Conservation (phyloP, 257 asterid species). For the Penstemon newberryi region DNA sequence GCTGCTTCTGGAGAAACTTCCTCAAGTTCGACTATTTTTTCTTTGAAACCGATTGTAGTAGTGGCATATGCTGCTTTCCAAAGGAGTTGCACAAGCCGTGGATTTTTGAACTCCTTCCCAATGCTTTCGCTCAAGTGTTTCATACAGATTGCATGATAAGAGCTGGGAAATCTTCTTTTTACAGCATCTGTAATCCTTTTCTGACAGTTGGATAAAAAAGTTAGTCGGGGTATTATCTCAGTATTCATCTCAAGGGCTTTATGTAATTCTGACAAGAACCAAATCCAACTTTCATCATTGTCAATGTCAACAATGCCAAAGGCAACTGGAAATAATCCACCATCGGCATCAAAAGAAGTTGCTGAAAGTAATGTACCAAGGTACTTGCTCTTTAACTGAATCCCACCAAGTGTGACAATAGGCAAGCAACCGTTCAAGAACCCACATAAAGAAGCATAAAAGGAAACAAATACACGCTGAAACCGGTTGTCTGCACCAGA, state of each 20-base stretch:
- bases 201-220: constrained; percentile 60
- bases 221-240: constrained; percentile 46
- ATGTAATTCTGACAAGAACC: constrained; percentile 69
- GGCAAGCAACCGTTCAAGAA: constrained; percentile 71
- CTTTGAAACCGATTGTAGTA: constrained; percentile 49
- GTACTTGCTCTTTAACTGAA: constrained; percentile 69
- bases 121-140: constrained; percentile 67
- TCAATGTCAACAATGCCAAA: constrained; percentile 69
- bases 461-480: constrained; percentile 64
- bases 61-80: constrained; percentile 73
- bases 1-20: constrained; percentile 62
- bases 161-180: constrained; percentile 48
- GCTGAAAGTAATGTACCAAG: constrained; percentile 70
- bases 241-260: constrained; percentile 57
- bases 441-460: constrained; percentile 61
- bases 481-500: constrained; percentile 61
- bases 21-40: constrained; percentile 56
- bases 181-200: constrained; percentile 61
- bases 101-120: constrained; percentile 63
- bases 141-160: constrained; percentile 61
- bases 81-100: constrained; percentile 62
- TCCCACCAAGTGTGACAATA: constrained; percentile 57
- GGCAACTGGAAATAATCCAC: constrained; percentile 71
- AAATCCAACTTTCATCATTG: constrained; percentile 74
- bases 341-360: constrained; percentile 74